Evolutionary conservation across 1,284 basidiomycete genomes (phyloP), one percentile per base, ranked within the genome.

Genomic region (Malassezia japonica): DNA sequence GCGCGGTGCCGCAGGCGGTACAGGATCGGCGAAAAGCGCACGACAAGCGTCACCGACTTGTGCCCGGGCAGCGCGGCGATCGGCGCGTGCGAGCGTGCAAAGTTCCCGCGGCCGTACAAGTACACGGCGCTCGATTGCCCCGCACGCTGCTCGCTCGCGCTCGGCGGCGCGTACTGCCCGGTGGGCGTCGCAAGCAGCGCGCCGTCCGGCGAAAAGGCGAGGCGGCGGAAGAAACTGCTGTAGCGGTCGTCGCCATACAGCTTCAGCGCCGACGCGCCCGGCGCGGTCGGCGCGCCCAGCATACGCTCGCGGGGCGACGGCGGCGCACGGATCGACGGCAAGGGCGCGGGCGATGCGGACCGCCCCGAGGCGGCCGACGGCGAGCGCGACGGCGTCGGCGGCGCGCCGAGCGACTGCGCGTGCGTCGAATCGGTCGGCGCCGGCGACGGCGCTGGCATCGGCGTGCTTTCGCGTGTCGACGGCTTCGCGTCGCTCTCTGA

Each of bases 231-330:
- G 77, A 98, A 98, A 61, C 92, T 89, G 3, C 87, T 91, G 65
- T 83, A 89, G 62, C 83, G 87, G 74, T 96, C 91, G 72, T 98
- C 92, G 36, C 91, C 90, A 65, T 96, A 99, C 23, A 98, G 77
- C 48, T 51, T 43, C 46, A 60, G 60, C 51, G 24, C 60, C 41
- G 15, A 51, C 48, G 20, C 59, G 49, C 13, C 38, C 50, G n/a
- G n/a, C 3, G 23, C 52, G 34, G 36, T 46, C 50, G 5, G 49
- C 34, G n/a, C 56, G 54, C 8, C 53, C 41, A 65, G 51, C n/a
- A 1, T 2, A 33, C 63, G 56, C 46, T 69, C 60, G 36, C 61
- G 60, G 12, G 60, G 65, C 1, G 61, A 61, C 8, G 65, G 66
- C 23, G 67, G 66, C 1, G 67, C 59, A 12, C 64, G 62, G 23